Percentiles rank a stretch among this genome's conserved stretches.
Evolutionary conservation across 345 rosid species (phyloP).

Genomic region (Rhodamnia rubescens): DNA sequence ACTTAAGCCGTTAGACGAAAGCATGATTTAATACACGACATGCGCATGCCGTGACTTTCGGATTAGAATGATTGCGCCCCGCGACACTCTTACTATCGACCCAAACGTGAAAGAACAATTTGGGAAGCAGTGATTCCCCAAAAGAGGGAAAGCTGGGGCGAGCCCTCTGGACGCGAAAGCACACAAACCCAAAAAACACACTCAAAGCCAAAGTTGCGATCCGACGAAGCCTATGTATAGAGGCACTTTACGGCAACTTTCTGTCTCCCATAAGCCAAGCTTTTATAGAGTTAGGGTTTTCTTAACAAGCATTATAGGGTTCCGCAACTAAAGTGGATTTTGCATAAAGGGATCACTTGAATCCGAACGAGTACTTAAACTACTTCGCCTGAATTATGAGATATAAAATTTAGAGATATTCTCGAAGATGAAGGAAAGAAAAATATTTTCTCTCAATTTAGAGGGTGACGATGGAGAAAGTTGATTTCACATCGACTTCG

Average conservation of each 20-base stretch:
- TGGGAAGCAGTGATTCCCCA: neutral
- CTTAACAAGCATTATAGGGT: neutral
- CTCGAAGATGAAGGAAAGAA: too few species aligned
- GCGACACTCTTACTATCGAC: neutral
- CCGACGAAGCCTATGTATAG: neutral
- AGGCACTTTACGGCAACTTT: neutral
- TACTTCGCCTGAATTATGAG: too few species aligned
- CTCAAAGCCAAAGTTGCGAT: neutral
- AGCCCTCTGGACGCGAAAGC: neutral
- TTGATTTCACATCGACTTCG: too few species aligned
- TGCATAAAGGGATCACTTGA: neutral
- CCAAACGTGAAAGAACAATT: neutral
- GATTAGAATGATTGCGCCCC: fast-evolving
- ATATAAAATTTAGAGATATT: too few species aligned
- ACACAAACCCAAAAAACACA: neutral
- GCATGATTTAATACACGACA: neutral
- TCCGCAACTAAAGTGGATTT: neutral
- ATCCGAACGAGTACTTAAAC: too few species aligned
- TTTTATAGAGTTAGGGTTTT: neutral
- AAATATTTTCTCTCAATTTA: too few species aligned
- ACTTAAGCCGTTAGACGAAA: too few species aligned
- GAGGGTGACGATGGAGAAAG: too few species aligned
- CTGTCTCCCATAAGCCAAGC: neutral
- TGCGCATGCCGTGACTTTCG: neutral
- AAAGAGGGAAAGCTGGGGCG: neutral